phyloP scores from a whole-genome alignment of 129 eudicot genomes.

The Silybum marianum region DNA sequence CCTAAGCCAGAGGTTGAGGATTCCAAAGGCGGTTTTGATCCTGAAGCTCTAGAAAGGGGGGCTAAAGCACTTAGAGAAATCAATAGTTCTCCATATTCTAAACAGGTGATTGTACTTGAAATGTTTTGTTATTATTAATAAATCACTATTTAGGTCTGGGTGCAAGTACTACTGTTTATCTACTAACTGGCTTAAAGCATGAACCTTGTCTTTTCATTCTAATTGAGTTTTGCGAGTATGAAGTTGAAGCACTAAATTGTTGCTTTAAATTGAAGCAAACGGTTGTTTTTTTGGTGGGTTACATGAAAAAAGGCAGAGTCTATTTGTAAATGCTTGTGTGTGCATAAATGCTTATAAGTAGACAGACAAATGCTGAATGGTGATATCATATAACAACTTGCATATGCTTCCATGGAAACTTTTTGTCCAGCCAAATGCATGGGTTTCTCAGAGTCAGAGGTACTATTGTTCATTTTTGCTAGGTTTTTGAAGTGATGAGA shows the following conservation, averaged over 20 bases:
- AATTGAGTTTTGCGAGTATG: background rate
- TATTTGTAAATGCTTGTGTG: background rate
- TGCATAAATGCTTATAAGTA: background rate
- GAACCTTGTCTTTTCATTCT: background rate
- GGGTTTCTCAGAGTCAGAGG: constrained; percentile 5
- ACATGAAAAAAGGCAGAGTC: background rate
- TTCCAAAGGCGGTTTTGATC: constrained; percentile 78
- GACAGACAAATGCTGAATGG: background rate
- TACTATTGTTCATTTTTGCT: constrained; percentile 11
- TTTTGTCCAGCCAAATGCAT: background rate
- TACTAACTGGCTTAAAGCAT: background rate
- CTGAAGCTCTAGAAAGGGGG: constrained; percentile 80
- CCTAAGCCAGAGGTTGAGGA: constrained; percentile 54
- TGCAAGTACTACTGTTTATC: background rate
- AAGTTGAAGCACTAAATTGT: background rate
- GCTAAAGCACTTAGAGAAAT: constrained; percentile 84
- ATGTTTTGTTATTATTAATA: background rate
- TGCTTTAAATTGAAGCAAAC: background rate
- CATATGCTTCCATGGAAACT: background rate
- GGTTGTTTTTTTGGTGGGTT: background rate
- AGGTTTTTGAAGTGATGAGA: constrained; percentile 89
- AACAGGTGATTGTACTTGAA: constrained; percentile 44
- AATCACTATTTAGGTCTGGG: background rate
- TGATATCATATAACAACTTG: background rate
- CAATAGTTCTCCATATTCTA: constrained; percentile 57